Conservation (phyloP, 257 asterid genomes). For the Cinchona pubescens region DNA sequence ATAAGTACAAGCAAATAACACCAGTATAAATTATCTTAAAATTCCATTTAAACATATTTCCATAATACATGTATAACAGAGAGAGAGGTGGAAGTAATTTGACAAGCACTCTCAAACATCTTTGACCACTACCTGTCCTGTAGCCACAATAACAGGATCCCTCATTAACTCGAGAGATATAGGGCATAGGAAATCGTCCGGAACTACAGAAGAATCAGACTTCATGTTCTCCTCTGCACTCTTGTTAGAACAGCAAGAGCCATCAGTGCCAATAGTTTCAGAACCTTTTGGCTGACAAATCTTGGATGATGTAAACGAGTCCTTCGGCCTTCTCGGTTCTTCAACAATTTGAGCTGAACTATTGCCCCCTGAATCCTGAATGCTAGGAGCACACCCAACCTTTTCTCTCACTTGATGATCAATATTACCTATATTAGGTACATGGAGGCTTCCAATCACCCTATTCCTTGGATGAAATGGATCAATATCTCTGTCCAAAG, state of each 20-base stretch:
- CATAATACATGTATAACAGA: neutral
- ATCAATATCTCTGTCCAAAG: conserved; percentile 62
- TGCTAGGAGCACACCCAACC: conserved; percentile 25
- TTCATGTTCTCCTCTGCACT: conserved; percentile 56
- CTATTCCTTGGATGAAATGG: conserved; percentile 47
- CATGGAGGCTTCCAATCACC: conserved; percentile 42
- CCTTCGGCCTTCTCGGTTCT: conserved; percentile 29
- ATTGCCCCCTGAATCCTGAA: conserved; percentile 30
- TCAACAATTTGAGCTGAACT: conserved; percentile 29
- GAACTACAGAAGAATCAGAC: conserved; percentile 56
- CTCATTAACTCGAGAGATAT: conserved; percentile 93
- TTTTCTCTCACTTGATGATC: conserved; percentile 54
- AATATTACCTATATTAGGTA: conserved; percentile 46
- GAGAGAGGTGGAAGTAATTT: neutral
- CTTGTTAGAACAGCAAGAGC: conserved; percentile 27
- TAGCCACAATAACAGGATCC: conserved; percentile 93
- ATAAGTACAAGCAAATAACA: conserved; percentile 16
- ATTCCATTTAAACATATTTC: neutral
- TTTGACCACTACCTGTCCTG: conserved; percentile 48
- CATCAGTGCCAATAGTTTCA: conserved; percentile 30
- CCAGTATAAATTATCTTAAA: neutral
- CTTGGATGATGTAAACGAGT: conserved; percentile 37
- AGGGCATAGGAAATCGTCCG: conserved; percentile 88
- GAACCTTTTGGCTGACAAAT: conserved; percentile 31
- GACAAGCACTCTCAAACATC: neutral